Evolutionary conservation across 371 early-diverging fungal species (phyloP).

Genomic region (Rhizopus arrhizus): DNA sequence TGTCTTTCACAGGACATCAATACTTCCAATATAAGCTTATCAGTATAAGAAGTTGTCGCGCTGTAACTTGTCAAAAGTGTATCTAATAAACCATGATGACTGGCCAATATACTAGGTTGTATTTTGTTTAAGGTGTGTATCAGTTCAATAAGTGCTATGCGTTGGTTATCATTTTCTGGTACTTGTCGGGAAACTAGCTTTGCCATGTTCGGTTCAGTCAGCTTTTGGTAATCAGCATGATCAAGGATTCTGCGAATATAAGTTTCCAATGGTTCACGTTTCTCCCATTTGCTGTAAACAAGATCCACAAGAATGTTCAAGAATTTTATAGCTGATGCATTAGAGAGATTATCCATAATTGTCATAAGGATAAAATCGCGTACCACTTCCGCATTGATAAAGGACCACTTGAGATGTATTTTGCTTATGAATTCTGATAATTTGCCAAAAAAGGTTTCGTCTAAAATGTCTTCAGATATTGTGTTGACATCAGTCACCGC

Average conservation of each 20-base stretch:
- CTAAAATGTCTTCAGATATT: conserved; percentile 23
- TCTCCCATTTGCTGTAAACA: conserved; percentile 37
- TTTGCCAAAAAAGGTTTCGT: conserved; percentile 29
- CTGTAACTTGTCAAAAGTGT: conserved; percentile 58
- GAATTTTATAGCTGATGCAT: conserved; percentile 44
- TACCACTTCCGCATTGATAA: conserved; percentile 37
- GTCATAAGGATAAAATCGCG: conserved; percentile 50
- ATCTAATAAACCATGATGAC: conserved; percentile 51
- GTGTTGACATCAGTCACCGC: conserved; percentile 23
- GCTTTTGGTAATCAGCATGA: conserved; percentile 34
- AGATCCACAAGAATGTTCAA: conserved; percentile 25
- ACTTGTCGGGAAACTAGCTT: conserved; percentile 11
- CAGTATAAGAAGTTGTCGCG: conserved; percentile 54
- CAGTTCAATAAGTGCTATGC: conserved; percentile 51
- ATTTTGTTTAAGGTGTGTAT: conserved; percentile 51
- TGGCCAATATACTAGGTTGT: conserved; percentile 47
- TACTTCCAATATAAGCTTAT: conserved; percentile 55
- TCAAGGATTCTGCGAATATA: conserved; percentile 47
- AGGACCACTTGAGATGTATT: conserved; percentile 17
- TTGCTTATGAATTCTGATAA: conserved; percentile 7
- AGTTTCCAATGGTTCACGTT: conserved; percentile 45
- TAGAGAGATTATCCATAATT: conserved; percentile 43
- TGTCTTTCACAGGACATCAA: conserved; percentile 54
- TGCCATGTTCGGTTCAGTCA: conserved; percentile 33
- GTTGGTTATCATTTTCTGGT: conserved; percentile 29